A percentile compares a stretch with the other conserved stretches of the same genome.
Evolutionary conservation across 495 filamentous ascomycete species (phyloP).

Genomic region (Clavariopsis aquatica): DNA sequence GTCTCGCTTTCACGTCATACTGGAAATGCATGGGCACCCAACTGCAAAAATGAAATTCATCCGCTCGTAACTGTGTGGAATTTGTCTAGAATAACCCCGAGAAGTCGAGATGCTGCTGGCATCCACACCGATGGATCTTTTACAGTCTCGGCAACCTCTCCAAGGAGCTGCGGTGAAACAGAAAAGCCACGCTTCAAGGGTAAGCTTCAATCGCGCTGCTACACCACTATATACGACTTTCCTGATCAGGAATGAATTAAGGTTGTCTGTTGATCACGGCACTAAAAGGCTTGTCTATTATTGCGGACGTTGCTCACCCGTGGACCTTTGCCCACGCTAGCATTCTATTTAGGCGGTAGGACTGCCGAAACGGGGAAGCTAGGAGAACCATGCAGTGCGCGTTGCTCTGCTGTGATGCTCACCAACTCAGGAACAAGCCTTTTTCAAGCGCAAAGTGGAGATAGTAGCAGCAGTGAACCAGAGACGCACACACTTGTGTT

Average conservation of each 20-base stretch:
- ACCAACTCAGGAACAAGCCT: not conserved
- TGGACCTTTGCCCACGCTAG: no score
- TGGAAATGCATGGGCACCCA: no score
- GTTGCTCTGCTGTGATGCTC: not conserved
- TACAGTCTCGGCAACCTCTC: no score
- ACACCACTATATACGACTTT: not conserved
- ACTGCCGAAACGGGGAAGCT: conserved; percentile 1
- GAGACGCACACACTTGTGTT: not conserved
- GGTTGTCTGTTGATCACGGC: conserved; percentile 23
- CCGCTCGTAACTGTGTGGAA: no score
- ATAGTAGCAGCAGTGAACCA: not conserved
- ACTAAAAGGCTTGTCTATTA: conserved; percentile 34
- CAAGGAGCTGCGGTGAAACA: no score
- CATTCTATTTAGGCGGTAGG: not conserved
- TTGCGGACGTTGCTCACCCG: not conserved
- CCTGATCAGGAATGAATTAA: conserved; percentile 23
- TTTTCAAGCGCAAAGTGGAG: not conserved
- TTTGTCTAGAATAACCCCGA: no score
- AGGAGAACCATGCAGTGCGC: not conserved
- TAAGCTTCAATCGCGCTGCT: not conserved
- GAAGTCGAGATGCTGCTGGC: no score
- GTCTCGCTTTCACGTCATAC: not conserved
- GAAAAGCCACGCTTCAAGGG: not conserved
- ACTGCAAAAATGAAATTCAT: not conserved
- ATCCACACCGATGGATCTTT: no score